Percentiles rank a stretch among this genome's conserved stretches.
Conservation (phyloP, 2,329 filamentous ascomycete species). For the Ciborinia camelliae region DNA sequence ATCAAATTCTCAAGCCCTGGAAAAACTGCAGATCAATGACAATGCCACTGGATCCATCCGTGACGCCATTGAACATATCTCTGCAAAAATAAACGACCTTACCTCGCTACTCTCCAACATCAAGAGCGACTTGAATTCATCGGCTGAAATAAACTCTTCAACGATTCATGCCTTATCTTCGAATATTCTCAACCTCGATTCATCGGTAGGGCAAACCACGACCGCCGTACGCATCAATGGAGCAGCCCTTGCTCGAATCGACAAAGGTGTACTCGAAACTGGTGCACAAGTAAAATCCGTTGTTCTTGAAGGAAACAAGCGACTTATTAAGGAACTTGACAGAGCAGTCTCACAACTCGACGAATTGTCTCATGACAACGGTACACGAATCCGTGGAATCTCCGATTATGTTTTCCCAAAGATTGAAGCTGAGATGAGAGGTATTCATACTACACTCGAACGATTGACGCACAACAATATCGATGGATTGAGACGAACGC, state of each 20-base stretch:
- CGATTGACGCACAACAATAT: slow-evolving; percentile 15
- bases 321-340: slow-evolving; percentile 20
- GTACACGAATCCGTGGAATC: slow-evolving; percentile 25
- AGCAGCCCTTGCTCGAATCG: slow-evolving; percentile 28
- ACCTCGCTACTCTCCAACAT: slow-evolving; percentile 11
- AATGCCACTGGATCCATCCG: slow-evolving; percentile 20
- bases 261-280: slow-evolving; percentile 28
- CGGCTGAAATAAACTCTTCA: slow-evolving; percentile 11
- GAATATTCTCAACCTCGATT: slow-evolving; percentile 18
- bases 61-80: slow-evolving; percentile 21
- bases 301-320: slow-evolving; percentile 21
- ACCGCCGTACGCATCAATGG: slow-evolving; percentile 27
- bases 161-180: slow-evolving; percentile 20
- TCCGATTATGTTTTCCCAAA: slow-evolving; percentile 27
- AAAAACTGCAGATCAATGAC: slow-evolving; percentile 17
- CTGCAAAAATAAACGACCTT: slow-evolving; percentile 16
- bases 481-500: slow-evolving; percentile 15
- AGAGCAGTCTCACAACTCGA: slow-evolving; percentile 23
- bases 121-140: slow-evolving; percentile 17
- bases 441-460: slow-evolving; percentile 16
- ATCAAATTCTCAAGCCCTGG: slow-evolving; percentile 19
- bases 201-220: slow-evolving; percentile 19
- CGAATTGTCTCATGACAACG: slow-evolving; percentile 25
- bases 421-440: slow-evolving; percentile 23
- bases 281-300: slow-evolving; percentile 27